Conservation (phyloP, 495 filamentous ascomycete species). For the Trichodelitschia bisporula region DNA sequence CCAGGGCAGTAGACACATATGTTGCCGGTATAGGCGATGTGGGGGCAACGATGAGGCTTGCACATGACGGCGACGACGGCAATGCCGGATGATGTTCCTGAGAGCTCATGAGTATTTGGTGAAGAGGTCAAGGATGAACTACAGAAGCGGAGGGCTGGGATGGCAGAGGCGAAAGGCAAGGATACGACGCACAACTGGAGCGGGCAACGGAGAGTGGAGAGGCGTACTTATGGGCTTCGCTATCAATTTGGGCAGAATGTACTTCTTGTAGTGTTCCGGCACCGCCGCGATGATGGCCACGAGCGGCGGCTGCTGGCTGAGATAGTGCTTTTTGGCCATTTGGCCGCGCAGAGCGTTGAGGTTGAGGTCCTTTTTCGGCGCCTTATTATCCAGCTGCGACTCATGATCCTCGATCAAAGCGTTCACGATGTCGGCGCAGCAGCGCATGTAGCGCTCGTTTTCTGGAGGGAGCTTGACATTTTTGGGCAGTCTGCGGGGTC, state of each 20-base stretch:
- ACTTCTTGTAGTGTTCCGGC: slow-evolving; percentile 97
- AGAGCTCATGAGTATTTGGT: slow-evolving; percentile 5
- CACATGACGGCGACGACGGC: slow-evolving; percentile 99
- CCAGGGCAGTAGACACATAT: slow-evolving; percentile 98
- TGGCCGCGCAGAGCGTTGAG: slow-evolving; percentile 73
- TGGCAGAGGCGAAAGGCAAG: too few species aligned
- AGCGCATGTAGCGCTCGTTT: slow-evolving; percentile 77
- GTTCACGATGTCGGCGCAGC: slow-evolving; percentile 85
- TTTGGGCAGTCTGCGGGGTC: slow-evolving; percentile 31
- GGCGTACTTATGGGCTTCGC: slow-evolving; percentile 79
- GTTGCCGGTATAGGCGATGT: slow-evolving; percentile 94
- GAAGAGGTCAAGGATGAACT: too few species aligned
- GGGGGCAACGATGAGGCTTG: slow-evolving; percentile 91
- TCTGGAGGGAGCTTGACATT: slow-evolving; percentile 60
- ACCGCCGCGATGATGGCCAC: slow-evolving; percentile 95
- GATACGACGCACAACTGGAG: too few species aligned
- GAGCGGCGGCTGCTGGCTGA: slow-evolving; percentile 66
- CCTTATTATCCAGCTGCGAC: slow-evolving; percentile 39
- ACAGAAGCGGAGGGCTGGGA: too few species aligned
- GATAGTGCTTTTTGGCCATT: slow-evolving; percentile 71
- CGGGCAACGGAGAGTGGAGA: too few species aligned
- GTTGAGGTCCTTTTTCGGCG: slow-evolving; percentile 65
- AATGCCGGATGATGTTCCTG: slow-evolving; percentile 80
- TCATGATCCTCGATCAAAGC: slow-evolving; percentile 86
- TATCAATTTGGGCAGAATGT: slow-evolving; percentile 82